Evolutionary conservation across 257 asterid species (phyloP), one percentile per base, ranked within the genome.

Genomic region (Capsicum chinense): DNA sequence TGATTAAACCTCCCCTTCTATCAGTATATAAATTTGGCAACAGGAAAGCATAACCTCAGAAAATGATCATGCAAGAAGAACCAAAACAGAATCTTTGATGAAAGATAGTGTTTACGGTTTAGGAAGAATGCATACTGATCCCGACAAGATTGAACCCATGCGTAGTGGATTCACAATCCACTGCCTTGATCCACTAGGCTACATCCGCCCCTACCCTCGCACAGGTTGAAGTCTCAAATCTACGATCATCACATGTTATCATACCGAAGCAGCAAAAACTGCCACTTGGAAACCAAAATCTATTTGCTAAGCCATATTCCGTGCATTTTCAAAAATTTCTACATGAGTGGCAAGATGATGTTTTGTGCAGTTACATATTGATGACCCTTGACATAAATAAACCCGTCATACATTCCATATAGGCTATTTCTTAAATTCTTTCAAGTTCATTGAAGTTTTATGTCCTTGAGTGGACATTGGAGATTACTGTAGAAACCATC

Each of bases 41-140:
- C 37, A 44, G 37, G 37, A 5, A n/a, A 17, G 39, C 48, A 15
- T 44, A 9, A 6, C 16, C 79, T 70, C 79, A 44, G 79, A 44
- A 70, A 70, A n/a, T 17, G 79, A 70, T 70, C 79, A 44, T 44
- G 79, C 9, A 70, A 70, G 56, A 44, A 44, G 42, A 70, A 70
- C 35, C 56, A 44, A 44, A 56, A 70, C 16, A 44, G 79, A 42
- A 68, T 37, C 9, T 70, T 16, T 44, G 56, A 70, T 44, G 37
- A 70, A 39, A 70, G 37, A 44, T 70, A 44, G 79, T n/a, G 15
- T 42, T 56, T 17, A 70, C 0, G 17, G 57, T 70, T 70, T 50
- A 44, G 16, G 35, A 70, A 70, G 56, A 70, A 39, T 70, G 44
- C 37, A 44, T 17, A 70, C 35, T 70, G 16, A 70, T 44, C 35